Evolutionary conservation across 2,329 filamentous ascomycete genomes (phyloP).

Genomic region (Aspergillus eucalypticola): DNA sequence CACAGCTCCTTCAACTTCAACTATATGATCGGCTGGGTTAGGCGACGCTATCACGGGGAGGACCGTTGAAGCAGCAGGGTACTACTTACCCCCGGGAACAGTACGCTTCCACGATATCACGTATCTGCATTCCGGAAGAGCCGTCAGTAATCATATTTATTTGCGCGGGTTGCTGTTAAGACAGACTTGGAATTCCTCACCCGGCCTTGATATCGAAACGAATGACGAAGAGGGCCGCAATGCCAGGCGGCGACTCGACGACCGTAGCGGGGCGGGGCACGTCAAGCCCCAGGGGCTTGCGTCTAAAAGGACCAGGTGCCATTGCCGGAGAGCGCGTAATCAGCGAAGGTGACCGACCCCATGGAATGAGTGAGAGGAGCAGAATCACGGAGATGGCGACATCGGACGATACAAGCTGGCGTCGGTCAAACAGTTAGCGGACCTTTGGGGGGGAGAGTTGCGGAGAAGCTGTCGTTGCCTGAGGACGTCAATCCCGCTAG

Average conservation of each 20-base stretch:
- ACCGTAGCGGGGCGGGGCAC: slow-evolving; percentile 31
- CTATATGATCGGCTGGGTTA: slow-evolving; percentile 32
- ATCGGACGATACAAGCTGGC: slow-evolving; percentile 3
- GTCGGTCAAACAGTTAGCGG: neutral
- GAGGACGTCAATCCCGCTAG: slow-evolving; percentile 9
- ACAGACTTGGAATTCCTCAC: slow-evolving; percentile 48
- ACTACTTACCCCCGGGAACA: slow-evolving; percentile 60
- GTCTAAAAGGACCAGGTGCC: slow-evolving; percentile 31
- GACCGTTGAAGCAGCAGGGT: neutral
- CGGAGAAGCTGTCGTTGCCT: slow-evolving; percentile 14
- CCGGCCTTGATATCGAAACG: slow-evolving; percentile 90
- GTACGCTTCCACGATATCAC: slow-evolving; percentile 87
- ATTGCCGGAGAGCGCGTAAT: slow-evolving; percentile 24
- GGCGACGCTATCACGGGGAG: neutral
- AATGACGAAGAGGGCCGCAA: slow-evolving; percentile 83
- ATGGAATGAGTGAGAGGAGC: slow-evolving; percentile 20
- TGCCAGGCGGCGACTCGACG: slow-evolving; percentile 46
- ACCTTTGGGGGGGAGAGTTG: slow-evolving; percentile 3
- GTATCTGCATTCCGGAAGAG: slow-evolving; percentile 51
- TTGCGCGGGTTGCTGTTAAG: neutral
- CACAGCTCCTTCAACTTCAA: slow-evolving; percentile 76
- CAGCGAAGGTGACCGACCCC: slow-evolving; percentile 21
- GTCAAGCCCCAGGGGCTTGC: slow-evolving; percentile 38
- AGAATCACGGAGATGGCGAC: slow-evolving; percentile 11
- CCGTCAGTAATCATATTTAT: neutral